Percentiles rank a stretch among this genome's conserved stretches.
Conservation (phyloP, 1,284 basidiomycete genomes). For the Xerocomus cyaneibrunnescens region DNA sequence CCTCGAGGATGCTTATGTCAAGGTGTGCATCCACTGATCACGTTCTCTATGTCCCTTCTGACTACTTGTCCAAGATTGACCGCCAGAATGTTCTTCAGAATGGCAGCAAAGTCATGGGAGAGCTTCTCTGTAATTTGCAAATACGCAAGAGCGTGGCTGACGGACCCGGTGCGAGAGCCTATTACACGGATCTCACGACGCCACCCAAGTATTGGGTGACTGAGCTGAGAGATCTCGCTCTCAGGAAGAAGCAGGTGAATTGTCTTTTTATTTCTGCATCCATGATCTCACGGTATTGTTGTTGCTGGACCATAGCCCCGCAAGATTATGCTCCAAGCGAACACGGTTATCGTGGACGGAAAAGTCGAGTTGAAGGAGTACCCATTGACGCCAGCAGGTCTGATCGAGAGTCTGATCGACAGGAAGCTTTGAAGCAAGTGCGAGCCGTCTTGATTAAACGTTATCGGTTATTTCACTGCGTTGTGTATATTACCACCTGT, state of each 20-base stretch:
- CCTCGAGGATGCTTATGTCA: constrained; percentile 68
- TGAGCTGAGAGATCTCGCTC: constrained; percentile 72
- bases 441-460: too few relatives aligned
- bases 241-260: constrained; percentile 76
- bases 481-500: not conserved
- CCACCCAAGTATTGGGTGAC: constrained; percentile 70
- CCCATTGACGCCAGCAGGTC: constrained; percentile 64
- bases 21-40: constrained; percentile 42
- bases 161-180: constrained; percentile 68
- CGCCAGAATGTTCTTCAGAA: constrained; percentile 61
- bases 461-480: not conserved
- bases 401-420: constrained; percentile 81
- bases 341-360: constrained; percentile 63
- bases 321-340: constrained; percentile 81
- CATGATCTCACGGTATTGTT: not conserved
- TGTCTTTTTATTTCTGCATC: not conserved
- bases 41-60: not conserved
- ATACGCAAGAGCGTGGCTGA: constrained; percentile 83
- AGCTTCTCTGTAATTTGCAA: constrained; percentile 75
- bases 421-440: constrained; percentile 47
- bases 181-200: constrained; percentile 73
- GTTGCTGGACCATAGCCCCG: constrained; percentile 51
- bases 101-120: constrained; percentile 66
- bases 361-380: constrained; percentile 78
- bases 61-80: constrained; percentile 53